Evolutionary conservation across 768 basidiomycete species (phyloP).

Genomic region (Cyathus striatus): DNA sequence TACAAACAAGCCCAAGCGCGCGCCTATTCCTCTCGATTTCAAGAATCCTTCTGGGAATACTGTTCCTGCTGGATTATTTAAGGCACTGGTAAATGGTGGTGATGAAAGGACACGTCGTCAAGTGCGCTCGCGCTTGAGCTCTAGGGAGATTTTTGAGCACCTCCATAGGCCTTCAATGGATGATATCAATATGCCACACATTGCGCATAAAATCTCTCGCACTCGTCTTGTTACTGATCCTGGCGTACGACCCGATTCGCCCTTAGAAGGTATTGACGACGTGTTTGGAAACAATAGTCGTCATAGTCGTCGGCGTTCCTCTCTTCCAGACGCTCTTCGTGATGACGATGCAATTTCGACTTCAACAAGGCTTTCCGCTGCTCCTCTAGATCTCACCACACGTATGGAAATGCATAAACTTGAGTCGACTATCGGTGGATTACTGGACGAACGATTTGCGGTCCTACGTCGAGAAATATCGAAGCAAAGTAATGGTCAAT

Average conservation of each 20-base stretch:
- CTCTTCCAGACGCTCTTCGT: slow-evolving; percentile 51
- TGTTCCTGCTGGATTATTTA: slow-evolving; percentile 83
- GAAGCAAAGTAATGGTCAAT: slow-evolving; percentile 16
- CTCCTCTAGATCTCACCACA: slow-evolving; percentile 42
- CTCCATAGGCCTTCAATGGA: slow-evolving; percentile 70
- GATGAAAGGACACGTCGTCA: slow-evolving; percentile 67
- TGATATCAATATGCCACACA: slow-evolving; percentile 63
- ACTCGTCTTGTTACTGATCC: slow-evolving; percentile 58
- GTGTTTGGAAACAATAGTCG: slow-evolving; percentile 24
- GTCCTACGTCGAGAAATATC: slow-evolving; percentile 37
- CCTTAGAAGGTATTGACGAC: slow-evolving; percentile 28
- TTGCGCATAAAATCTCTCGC: slow-evolving; percentile 56
- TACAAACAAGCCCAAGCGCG: slow-evolving; percentile 44
- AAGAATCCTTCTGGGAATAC: slow-evolving; percentile 58
- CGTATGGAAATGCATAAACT: slow-evolving; percentile 56
- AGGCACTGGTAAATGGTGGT: slow-evolving; percentile 53
- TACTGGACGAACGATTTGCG: slow-evolving; percentile 68
- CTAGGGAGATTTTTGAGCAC: slow-evolving; percentile 70
- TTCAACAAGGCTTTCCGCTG: slow-evolving; percentile 37
- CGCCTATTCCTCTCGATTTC: slow-evolving; percentile 78
- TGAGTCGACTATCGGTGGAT: slow-evolving; percentile 54
- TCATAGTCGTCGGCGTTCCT: slow-evolving; percentile 48
- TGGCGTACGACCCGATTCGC: slow-evolving; percentile 18
- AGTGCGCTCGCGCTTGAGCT: slow-evolving; percentile 74
- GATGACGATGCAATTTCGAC: slow-evolving; percentile 30